A percentile compares a stretch with the other conserved stretches of the same genome.
Evolutionary conservation across 106 monocot species (phyloP).

Genomic region (Phalaenopsis equestris): DNA sequence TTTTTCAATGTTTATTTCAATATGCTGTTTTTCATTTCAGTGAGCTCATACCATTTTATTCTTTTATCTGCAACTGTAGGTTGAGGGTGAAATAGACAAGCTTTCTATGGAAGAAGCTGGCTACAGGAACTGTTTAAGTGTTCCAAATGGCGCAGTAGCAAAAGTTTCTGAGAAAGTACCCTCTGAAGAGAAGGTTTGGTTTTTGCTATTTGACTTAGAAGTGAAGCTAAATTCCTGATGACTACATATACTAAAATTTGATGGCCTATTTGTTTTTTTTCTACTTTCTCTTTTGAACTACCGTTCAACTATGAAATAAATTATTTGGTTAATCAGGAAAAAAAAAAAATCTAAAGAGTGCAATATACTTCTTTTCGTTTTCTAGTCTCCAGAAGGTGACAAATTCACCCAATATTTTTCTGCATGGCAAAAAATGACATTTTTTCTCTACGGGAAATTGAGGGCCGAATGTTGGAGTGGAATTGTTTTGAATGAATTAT

Average conservation of each 20-base stretch:
- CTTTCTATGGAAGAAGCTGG: slow-evolving; percentile 79
- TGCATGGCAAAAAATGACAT: not conserved
- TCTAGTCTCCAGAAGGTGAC: not conserved
- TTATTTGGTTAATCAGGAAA: not conserved
- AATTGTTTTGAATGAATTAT: not conserved
- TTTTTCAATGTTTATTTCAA: not conserved
- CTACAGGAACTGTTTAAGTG: slow-evolving; percentile 66
- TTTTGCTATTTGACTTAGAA: not conserved
- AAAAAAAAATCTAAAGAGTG: not conserved
- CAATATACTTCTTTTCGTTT: not conserved
- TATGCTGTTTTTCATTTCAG: not conserved
- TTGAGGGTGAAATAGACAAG: slow-evolving; percentile 83
- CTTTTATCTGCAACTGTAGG: slow-evolving; percentile 19
- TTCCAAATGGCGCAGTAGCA: slow-evolving; percentile 68
- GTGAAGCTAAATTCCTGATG: not conserved
- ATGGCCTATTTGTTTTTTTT: not conserved
- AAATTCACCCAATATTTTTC: not conserved
- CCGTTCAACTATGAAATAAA: not conserved
- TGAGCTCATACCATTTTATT: not conserved
- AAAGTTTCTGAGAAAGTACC: slow-evolving; percentile 37
- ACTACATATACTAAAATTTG: not conserved
- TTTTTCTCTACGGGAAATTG: not conserved
- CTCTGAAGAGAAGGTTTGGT: slow-evolving; percentile 31
- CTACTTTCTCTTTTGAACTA: not conserved
- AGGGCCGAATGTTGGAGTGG: not conserved